Evolutionary conservation across 169 alveolate species (phyloP), one percentile per base, ranked within the genome.

Genomic region (Toxoplasma gondii): DNA sequence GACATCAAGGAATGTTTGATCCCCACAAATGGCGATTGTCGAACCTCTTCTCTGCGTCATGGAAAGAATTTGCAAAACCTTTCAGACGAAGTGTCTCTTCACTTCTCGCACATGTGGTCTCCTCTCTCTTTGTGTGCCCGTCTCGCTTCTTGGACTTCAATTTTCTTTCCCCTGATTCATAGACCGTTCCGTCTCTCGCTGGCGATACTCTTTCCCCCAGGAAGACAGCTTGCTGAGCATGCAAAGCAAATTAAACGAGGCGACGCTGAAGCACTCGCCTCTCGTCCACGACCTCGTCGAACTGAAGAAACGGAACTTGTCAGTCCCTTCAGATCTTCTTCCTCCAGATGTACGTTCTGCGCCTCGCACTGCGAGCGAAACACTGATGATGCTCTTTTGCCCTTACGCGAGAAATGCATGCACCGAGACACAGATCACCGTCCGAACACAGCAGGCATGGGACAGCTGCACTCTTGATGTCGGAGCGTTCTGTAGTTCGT

Each of bases 201-300:
- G 90, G 4, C 29, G 74, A 4, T 12, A 49, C 82, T 9, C 36
- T 80, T 7, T 22, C 34, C 53, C 36, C 2, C 90, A 82, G 90
- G 90, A 82, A 82, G 90, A 82, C 67, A 82, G 90, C 41, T 43
- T 82, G 64, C 90, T 82, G 67, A 82, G 90, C 64, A 38, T 82
- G 90, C 90, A 82, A 38, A 82, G 90, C 67, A 38, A 43, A 49
- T 67, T 82, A 39, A 82, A 82, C 41, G 90, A 82, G 34, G 90
- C 90, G 69, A 82, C 90, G 53, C 67, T 82, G 69, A 82, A 82
- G 64, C 90, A 82, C 41, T 82, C 90, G 90, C 90, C 90, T 1
- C n/a, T 82, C 44, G 44, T 82, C 38, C 90, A 82, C 54, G 90
- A 82, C 67, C n/a, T 82, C 38, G 54, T 31, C 38, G 67, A 29